A percentile compares a stretch with the other conserved stretches of the same genome.
phyloP scores from a whole-genome alignment of 2,329 filamentous ascomycete species.

The Berkeleyomyces rouxiae region DNA sequence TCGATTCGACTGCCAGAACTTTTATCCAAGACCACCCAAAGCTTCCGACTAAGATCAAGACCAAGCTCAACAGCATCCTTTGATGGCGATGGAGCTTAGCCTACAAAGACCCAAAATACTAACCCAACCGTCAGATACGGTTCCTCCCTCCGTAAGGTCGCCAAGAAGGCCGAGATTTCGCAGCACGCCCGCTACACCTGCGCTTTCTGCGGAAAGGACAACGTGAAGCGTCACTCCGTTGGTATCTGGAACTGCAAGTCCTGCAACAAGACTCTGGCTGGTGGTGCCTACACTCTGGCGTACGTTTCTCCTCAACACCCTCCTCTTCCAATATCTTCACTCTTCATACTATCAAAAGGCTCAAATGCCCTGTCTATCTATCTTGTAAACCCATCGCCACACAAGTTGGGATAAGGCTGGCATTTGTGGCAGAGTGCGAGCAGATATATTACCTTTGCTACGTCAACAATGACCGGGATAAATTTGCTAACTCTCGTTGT shows the following conservation, averaged over 20 bases:
- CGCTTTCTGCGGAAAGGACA: conserved; percentile 97
- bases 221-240: conserved; percentile 76
- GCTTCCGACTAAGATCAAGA: neutral
- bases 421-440: neutral
- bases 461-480: neutral
- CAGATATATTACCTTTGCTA: neutral
- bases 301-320: conserved; percentile 40
- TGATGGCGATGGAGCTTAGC: neutral
- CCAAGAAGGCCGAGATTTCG: conserved; percentile 99
- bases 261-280: conserved; percentile 73
- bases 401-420: no score
- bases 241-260: conserved; percentile 96
- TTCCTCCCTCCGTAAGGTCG: conserved; percentile 93
- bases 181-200: conserved; percentile 96
- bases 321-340: neutral
- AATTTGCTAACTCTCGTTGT: conserved; percentile 19
- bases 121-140: conserved; percentile 53
- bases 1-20: neutral
- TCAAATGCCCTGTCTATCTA: neutral
- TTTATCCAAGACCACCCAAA: neutral
- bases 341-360: neutral
- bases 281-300: conserved; percentile 88
- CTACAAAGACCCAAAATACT: conserved; percentile 16
- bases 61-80: neutral
- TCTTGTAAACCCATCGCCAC: neutral